These are phyloP conservation scores for Penicillium capsulatum DNA, from an alignment of 2,329 filamentous ascomycete species.

Conservation along the genomic window DNA sequence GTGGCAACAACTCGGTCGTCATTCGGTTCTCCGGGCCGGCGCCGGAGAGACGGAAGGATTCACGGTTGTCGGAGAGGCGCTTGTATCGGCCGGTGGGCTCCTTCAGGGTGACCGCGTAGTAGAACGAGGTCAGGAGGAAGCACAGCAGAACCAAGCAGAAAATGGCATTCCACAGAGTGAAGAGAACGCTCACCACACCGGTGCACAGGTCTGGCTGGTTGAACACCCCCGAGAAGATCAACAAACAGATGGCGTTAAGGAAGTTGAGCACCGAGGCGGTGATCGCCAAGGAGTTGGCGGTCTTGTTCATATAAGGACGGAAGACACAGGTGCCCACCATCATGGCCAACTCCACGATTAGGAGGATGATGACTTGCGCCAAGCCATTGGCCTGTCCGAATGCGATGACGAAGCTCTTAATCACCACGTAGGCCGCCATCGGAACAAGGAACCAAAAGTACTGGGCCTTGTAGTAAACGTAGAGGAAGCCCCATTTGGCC, in stretches of 20 bases:
- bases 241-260: constrained; percentile 79
- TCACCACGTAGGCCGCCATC: constrained; percentile 66
- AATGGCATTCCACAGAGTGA: constrained; percentile 81
- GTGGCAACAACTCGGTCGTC: constrained; percentile 80
- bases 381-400: constrained; percentile 67
- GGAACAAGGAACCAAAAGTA: constrained; percentile 93
- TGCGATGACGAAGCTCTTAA: constrained; percentile 85
- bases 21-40: constrained; percentile 59
- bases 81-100: constrained; percentile 93
- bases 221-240: constrained; percentile 85
- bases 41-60: constrained; percentile 93
- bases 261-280: constrained; percentile 85
- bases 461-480: constrained; percentile 91
- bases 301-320: constrained; percentile 97
- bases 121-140: constrained; percentile 71
- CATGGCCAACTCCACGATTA: constrained; percentile 74
- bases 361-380: constrained; percentile 75
- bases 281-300: constrained; percentile 94
- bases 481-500: constrained; percentile 98
- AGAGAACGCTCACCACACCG: constrained; percentile 80
- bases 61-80: constrained; percentile 90
- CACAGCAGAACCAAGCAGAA: constrained; percentile 79
- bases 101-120: constrained; percentile 79
- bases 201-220: constrained; percentile 75
- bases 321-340: constrained; percentile 76